Base-by-base conservation (phyloP, 768 basidiomycete genomes). In the Psilocybe cubensis region DNA sequence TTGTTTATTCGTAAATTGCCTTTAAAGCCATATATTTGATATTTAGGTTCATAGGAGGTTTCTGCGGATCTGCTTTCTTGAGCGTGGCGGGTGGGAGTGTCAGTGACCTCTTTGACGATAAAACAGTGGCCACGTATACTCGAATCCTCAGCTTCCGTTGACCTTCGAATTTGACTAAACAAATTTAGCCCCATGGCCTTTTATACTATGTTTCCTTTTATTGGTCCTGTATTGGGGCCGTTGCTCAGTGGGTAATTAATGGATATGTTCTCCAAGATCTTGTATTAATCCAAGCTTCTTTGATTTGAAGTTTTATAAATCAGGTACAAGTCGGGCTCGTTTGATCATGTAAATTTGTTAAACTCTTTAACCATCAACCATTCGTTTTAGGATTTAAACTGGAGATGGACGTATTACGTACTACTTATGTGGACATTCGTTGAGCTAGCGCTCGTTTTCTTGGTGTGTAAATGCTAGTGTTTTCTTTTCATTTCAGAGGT, bases 331-430 rank as follows among this genome's bases (percentile, higher is more conserved):
- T 21, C 7, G 12, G 17, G 54, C 17, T 9, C 31, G 18, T 11
- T 24, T 9, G 21, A n/a, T 27, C 11, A 25, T 24, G 17, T n/a
- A 27, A 12, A 23, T 14, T 11, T 17, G 14, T 45, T 23, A 11
- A n/a, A 28, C 11, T n/a, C 46, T 27, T 44, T 5, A 17, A n/a
- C 3, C 18, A 20, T 29, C 7, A 29, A 10, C 28, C 24, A 52
- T 62, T 47, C 14, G 24, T n/a, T 14, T 24, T 9, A 89, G 82
- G 74, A 86, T 62, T 57, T 79, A 1, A 64, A 79, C 45, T 90
- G 89, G 89, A 71, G 88, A 57, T 94, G 91, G 92, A 91, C 90
- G 0, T 94, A 86, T 72, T 84, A 86, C 53, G 71, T 89, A 11
- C 67, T 88, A 53, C 58, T 87, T 2, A 89, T 89, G 21, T 94